These are phyloP conservation scores for Coniochaeta ligniaria DNA, from an alignment of 2,329 filamentous ascomycete species.

Conservation along the genomic window DNA sequence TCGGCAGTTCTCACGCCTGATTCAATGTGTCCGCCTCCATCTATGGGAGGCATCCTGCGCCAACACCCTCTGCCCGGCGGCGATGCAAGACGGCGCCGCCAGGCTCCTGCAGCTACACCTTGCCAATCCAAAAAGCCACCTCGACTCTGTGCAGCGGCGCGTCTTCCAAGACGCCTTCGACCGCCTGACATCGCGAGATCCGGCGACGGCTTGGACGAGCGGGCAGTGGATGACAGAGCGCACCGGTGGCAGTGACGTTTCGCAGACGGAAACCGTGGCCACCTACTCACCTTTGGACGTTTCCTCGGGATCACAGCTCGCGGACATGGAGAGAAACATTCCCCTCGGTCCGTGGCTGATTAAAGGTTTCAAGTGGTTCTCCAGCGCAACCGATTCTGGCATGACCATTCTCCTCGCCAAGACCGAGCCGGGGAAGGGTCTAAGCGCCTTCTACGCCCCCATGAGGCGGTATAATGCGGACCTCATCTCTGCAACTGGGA, in stretches of 20 bases:
- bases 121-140: slow-evolving; percentile 7
- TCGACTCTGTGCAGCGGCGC: slow-evolving; percentile 21
- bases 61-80: slow-evolving; percentile 56
- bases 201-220: slow-evolving; percentile 54
- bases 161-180: slow-evolving; percentile 46
- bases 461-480: slow-evolving; percentile 37
- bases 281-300: slow-evolving; percentile 15
- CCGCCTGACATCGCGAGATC: slow-evolving; percentile 46
- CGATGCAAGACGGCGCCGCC: slow-evolving; percentile 60
- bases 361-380: slow-evolving; percentile 67
- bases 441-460: slow-evolving; percentile 60
- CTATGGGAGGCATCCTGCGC: slow-evolving; percentile 54
- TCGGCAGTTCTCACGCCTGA: slow-evolving; percentile 43
- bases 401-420: slow-evolving; percentile 59
- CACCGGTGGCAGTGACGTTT: slow-evolving; percentile 62
- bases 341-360: slow-evolving; percentile 53
- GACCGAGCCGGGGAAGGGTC: slow-evolving; percentile 37
- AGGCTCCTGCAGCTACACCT: slow-evolving; percentile 40
- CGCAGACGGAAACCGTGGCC: slow-evolving; percentile 58
- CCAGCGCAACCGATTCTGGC: slow-evolving; percentile 56
- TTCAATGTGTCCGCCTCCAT: slow-evolving; percentile 52
- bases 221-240: slow-evolving; percentile 76
- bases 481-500: slow-evolving; percentile 14
- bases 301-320: slow-evolving; percentile 15
- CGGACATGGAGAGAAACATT: slow-evolving; percentile 16